phyloP scores from a whole-genome alignment of 2,329 filamentous ascomycete species.

The Pezizomycotina sp. region DNA sequence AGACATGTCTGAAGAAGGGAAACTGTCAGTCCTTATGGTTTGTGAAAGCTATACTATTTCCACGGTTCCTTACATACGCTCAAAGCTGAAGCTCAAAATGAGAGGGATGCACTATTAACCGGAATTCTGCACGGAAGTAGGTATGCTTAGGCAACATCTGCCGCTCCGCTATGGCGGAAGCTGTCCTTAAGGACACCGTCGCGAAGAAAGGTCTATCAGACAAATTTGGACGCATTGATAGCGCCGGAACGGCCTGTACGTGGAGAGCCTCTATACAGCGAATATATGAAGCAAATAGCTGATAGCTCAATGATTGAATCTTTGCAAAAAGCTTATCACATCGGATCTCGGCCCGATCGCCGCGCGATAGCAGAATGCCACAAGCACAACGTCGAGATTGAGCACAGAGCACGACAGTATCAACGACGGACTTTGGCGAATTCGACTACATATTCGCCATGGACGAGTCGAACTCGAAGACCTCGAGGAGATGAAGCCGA shows the following conservation, averaged over 20 bases:
- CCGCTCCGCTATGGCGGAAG: slow-evolving; percentile 86
- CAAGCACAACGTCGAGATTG: slow-evolving; percentile 57
- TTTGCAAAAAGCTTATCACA: slow-evolving; percentile 85
- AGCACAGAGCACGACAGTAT: slow-evolving; percentile 44
- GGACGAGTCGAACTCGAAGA: slow-evolving; percentile 71
- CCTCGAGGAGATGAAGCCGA: slow-evolving; percentile 43
- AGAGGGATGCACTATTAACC: too few relatives aligned
- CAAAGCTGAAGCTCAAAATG: too few relatives aligned
- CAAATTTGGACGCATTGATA: slow-evolving; percentile 56
- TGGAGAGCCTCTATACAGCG: too few relatives aligned
- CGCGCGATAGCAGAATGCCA: slow-evolving; percentile 42
- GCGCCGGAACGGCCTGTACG: slow-evolving; percentile 58
- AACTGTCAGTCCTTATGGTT: too few relatives aligned
- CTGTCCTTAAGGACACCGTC: slow-evolving; percentile 62
- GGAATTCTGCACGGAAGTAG: too few relatives aligned
- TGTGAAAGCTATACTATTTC: too few relatives aligned
- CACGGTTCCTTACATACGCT: too few relatives aligned
- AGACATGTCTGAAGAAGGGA: too few relatives aligned
- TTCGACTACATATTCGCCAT: slow-evolving; percentile 95
- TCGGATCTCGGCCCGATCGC: slow-evolving; percentile 57
- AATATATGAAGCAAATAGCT: neutral
- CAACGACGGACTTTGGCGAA: slow-evolving; percentile 53
- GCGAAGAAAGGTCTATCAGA: slow-evolving; percentile 43
- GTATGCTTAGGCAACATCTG: slow-evolving; percentile 97
- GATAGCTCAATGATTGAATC: slow-evolving; percentile 31